Evolutionary conservation across 1,284 basidiomycete species (phyloP), one percentile per base, ranked within the genome.

Genomic region (Cryptococcus depauperatus): DNA sequence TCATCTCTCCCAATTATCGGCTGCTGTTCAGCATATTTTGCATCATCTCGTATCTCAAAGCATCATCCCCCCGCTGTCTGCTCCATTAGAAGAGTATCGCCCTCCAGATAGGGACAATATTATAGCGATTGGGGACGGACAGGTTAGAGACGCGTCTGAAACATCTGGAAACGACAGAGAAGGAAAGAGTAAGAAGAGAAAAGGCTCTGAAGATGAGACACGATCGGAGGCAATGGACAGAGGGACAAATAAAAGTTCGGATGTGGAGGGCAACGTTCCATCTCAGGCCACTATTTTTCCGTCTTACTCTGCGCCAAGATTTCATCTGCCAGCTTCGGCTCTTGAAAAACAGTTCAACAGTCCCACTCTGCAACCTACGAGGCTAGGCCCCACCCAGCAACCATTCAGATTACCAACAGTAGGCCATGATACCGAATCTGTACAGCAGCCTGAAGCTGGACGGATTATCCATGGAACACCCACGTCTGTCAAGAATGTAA

Each of bases 11-110:
- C 48, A 62, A 22, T 46, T 68, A 3, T 62, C 62, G 0, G 37
- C 46, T 0, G 59, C 64, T 0, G 60, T 68, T 3, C 57, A 62
- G 37, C 61, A 64, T 40, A 56, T 68, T 10, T 41, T 66, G 19
- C 30, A 54, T 26, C 64, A 66, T 39, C 52, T 68, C 11, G 49
- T 51, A 0, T 16, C 34, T 13, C 52, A 56, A 19, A 50, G 56
- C 18, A 37, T 56, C 27, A 54, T 68, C 0, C 61, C 64, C 2
- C 59, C 61, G 0, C 41, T 60, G 25, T 42, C 47, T 2, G 35
- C 39, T 3, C 37, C 44, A 5, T 40, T 66, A 18, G 44, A 49
- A 4, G 23, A 35, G 4, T 68, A 57, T 48, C 52, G 59, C 13
- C 37, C 54, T 4, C 62, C 64, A 1, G 62, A 64, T 4, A 53